Conservation (phyloP, 345 rosid species). For the Eutrema heterophyllum region DNA sequence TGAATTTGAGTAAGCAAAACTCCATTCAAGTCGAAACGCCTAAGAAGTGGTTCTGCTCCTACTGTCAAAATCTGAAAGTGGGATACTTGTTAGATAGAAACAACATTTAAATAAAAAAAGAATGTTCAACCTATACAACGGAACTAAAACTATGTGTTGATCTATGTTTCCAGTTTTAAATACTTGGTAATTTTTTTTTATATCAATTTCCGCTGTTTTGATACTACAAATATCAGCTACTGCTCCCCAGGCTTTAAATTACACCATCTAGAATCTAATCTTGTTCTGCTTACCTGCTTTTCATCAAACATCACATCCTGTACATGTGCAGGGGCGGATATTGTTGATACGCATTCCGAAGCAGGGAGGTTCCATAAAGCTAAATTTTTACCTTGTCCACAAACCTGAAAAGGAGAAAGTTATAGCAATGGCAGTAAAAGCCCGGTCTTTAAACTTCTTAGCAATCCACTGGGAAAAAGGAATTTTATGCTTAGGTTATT, state of each 20-base stretch:
- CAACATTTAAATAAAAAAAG: not conserved
- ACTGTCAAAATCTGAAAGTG: conserved; percentile 72
- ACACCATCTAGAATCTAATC: not conserved
- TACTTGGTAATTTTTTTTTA: not conserved
- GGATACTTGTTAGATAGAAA: conserved; percentile 13
- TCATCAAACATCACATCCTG: conserved; percentile 75
- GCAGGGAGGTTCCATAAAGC: conserved; percentile 88
- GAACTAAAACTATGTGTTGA: not conserved
- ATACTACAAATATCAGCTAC: not conserved
- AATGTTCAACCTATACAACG: not conserved
- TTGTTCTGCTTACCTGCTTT: conserved; percentile 58
- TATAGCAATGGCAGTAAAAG: not conserved
- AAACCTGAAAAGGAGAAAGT: conserved; percentile 48
- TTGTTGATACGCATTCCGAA: conserved; percentile 69
- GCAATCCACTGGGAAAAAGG: not conserved
- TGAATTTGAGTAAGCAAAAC: conserved; percentile 65
- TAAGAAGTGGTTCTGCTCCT: conserved; percentile 74
- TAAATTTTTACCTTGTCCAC: conserved; percentile 61
- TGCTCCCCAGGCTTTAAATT: not conserved
- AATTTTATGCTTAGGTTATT: not conserved
- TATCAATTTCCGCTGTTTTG: not conserved
- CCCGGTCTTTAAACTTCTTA: not conserved
- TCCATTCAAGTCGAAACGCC: conserved; percentile 74
- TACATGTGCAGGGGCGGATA: conserved; percentile 40
- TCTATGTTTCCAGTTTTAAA: not conserved